A percentile compares a stretch with the other conserved stretches of the same genome.
phyloP scores from a whole-genome alignment of 2,329 filamentous ascomycete genomes.

The Aspergillus ustus region DNA sequence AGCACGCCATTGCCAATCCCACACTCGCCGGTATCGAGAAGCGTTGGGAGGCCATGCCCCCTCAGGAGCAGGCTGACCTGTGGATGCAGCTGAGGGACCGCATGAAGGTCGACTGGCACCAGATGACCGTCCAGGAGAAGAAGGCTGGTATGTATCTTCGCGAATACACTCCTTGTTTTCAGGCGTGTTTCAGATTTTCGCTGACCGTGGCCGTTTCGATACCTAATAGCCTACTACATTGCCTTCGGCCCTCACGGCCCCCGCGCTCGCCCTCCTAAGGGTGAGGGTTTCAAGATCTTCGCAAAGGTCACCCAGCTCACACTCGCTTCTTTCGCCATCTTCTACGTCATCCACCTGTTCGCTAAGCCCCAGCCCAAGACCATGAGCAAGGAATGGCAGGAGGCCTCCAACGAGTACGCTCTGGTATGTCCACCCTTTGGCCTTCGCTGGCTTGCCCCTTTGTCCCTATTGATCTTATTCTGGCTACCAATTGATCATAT shows the following conservation, averaged over 20 bases:
- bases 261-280: constrained; percentile 79
- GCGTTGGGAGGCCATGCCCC: constrained; percentile 97
- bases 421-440: constrained; percentile 64
- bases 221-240: constrained; percentile 87
- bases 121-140: constrained; percentile 96
- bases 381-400: constrained; percentile 97
- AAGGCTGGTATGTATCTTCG: constrained; percentile 78
- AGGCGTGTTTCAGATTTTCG: constrained; percentile 23
- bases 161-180: not conserved
- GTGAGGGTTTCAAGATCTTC: constrained; percentile 79
- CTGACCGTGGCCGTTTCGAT: constrained; percentile 28
- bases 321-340: constrained; percentile 69
- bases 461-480: not conserved
- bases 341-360: constrained; percentile 72
- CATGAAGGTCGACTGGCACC: constrained; percentile 97
- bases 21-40: constrained; percentile 98
- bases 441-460: not conserved
- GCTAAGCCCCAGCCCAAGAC: constrained; percentile 76
- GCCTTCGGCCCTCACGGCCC: constrained; percentile 97
- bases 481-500: constrained; percentile 19
- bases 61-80: constrained; percentile 97
- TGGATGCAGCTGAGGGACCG: constrained; percentile 98
- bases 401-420: constrained; percentile 91
- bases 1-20: constrained; percentile 96
- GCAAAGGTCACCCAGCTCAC: constrained; percentile 73